Evolutionary conservation across 1,284 basidiomycete species (phyloP).

Genomic region (Spongiforma sp.): DNA sequence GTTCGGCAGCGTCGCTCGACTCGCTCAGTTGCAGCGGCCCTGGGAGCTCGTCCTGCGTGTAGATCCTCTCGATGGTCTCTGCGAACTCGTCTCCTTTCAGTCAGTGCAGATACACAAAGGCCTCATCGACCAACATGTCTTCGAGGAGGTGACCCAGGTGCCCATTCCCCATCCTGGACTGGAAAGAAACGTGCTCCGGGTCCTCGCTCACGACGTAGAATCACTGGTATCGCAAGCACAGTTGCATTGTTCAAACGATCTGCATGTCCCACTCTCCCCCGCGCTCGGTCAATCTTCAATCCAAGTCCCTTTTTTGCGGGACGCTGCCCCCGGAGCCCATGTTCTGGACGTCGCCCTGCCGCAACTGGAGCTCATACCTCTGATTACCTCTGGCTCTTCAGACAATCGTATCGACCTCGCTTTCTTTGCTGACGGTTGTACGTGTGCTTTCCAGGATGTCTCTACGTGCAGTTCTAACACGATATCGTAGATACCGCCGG

Average conservation of each 20-base stretch:
- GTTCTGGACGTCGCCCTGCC: slow-evolving; percentile 35
- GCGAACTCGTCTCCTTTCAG: slow-evolving; percentile 25
- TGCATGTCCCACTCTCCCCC: slow-evolving; percentile 8
- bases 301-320: slow-evolving; percentile 20
- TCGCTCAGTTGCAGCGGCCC: slow-evolving; percentile 6
- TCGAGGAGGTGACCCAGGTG: slow-evolving; percentile 18
- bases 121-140: slow-evolving; percentile 12
- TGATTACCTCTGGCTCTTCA: slow-evolving; percentile 66
- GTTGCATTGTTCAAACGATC: slow-evolving; percentile 31
- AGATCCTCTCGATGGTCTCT: slow-evolving; percentile 19
- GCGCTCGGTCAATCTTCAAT: neutral
- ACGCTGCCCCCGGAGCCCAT: neutral
- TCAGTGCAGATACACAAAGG: slow-evolving; percentile 27
- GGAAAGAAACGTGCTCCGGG: slow-evolving; percentile 20
- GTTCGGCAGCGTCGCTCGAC: slow-evolving; percentile 5
- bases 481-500: slow-evolving; percentile 55
- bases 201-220: slow-evolving; percentile 25
- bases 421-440: slow-evolving; percentile 87
- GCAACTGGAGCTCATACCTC: slow-evolving; percentile 58
- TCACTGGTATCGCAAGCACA: slow-evolving; percentile 26
- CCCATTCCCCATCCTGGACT: slow-evolving; percentile 14
- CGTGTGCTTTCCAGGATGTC: slow-evolving; percentile 34
- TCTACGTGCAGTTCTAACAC: neutral
- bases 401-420: slow-evolving; percentile 76
- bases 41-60: slow-evolving; percentile 31